Conservation (phyloP, 2,329 filamentous ascomycete genomes). For the Parastagonospora nodorum region DNA sequence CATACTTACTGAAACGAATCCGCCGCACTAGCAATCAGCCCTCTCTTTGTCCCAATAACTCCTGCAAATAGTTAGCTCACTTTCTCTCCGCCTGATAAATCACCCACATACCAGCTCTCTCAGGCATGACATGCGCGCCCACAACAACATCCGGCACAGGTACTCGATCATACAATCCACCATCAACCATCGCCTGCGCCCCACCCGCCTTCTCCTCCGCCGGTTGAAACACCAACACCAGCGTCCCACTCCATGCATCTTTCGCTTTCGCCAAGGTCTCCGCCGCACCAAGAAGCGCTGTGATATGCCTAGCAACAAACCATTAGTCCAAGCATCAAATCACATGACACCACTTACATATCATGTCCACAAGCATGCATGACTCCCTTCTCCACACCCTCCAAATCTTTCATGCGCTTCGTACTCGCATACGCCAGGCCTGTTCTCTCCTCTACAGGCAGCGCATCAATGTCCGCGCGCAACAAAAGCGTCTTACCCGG, state of each 20-base stretch:
- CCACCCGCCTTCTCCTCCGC: conserved; percentile 68
- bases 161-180: conserved; percentile 60
- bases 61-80: conserved; percentile 1
- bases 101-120: conserved; percentile 28
- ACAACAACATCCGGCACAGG: conserved; percentile 62
- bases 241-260: conserved; percentile 64
- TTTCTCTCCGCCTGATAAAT: too few relatives aligned
- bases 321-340: too few relatives aligned
- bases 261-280: conserved; percentile 53
- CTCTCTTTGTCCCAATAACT: conserved; percentile 49
- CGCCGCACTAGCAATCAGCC: conserved; percentile 49
- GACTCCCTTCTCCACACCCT: conserved; percentile 58
- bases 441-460: conserved; percentile 63
- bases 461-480: conserved; percentile 66
- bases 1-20: conserved; percentile 42
- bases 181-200: conserved; percentile 66
- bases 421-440: conserved; percentile 61
- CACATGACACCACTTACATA: conserved; percentile 42
- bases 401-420: conserved; percentile 49
- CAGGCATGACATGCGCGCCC: conserved; percentile 62
- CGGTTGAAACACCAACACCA: conserved; percentile 70
- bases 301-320: conserved; percentile 53
- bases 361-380: conserved; percentile 73
- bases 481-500: conserved; percentile 61
- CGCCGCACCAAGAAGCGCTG: conserved; percentile 61